Evolutionary conservation across 768 basidiomycete genomes (phyloP).

Genomic region (Auricularia sp.): DNA sequence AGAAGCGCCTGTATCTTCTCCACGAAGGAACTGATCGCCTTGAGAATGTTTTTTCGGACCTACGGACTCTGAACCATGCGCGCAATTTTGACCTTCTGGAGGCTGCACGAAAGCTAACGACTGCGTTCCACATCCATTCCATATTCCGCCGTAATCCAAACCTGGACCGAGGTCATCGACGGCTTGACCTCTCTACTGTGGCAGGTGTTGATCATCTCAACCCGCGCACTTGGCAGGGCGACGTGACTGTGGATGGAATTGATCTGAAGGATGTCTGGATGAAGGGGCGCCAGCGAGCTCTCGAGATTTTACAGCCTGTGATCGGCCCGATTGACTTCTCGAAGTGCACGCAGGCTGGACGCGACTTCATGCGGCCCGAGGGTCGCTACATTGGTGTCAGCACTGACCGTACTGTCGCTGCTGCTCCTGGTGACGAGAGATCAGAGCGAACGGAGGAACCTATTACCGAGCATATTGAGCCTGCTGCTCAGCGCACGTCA

Average conservation of each 20-base stretch:
- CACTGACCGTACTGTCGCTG: too few relatives aligned
- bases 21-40: not conserved
- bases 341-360: too few relatives aligned
- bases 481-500: too few relatives aligned
- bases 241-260: conserved; percentile 18
- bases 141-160: conserved; percentile 10
- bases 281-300: too few relatives aligned
- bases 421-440: too few relatives aligned
- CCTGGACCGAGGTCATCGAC: conserved; percentile 19
- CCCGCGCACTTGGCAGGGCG: conserved; percentile 26
- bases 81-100: not conserved
- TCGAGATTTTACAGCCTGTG: too few relatives aligned
- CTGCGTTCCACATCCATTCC: not conserved
- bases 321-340: too few relatives aligned
- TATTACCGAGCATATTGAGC: too few relatives aligned
- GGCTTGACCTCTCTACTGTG: conserved; percentile 5
- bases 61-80: not conserved
- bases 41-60: not conserved
- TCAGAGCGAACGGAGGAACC: too few relatives aligned
- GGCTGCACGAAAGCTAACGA: not conserved
- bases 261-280: conserved; percentile 2
- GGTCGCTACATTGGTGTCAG: too few relatives aligned
- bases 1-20: not conserved
- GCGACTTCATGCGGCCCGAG: too few relatives aligned
- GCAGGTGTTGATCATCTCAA: conserved; percentile 23